These are phyloP conservation scores for Trichoderma arundinaceum DNA, from an alignment of 2,329 filamentous ascomycete species.

Conservation along the genomic window DNA sequence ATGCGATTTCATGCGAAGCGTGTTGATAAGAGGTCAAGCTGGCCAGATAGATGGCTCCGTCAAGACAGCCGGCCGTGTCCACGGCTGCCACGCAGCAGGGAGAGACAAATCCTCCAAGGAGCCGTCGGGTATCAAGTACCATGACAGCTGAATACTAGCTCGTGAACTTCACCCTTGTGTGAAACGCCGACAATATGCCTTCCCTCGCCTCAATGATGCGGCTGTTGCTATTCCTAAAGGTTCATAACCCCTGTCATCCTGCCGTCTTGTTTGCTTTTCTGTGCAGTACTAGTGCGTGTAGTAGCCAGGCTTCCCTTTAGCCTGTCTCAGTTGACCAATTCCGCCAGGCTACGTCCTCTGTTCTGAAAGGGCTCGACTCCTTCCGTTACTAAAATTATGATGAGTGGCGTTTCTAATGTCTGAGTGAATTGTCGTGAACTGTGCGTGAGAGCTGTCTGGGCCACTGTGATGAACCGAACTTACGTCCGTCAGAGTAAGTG, in stretches of 20 bases:
- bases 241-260: conserved; percentile 9
- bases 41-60: conserved; percentile 1
- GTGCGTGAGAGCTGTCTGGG: neutral
- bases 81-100: neutral
- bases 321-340: conserved; percentile 16
- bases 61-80: neutral
- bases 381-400: neutral
- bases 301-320: neutral
- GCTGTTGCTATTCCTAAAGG: neutral
- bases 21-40: conserved; percentile 9
- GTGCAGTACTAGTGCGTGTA: conserved; percentile 9
- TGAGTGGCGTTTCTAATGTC: neutral
- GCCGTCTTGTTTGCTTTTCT: conserved; percentile 9
- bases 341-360: neutral
- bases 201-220: neutral
- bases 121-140: conserved; percentile 1
- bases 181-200: conserved; percentile 15
- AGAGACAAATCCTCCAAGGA: conserved; percentile 6
- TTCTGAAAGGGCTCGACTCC: neutral
- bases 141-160: neutral
- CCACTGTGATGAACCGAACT: conserved; percentile 4
- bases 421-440: neutral
- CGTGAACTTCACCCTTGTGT: neutral
- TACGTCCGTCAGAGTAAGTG: neutral
- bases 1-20: conserved; percentile 23